phyloP scores from a whole-genome alignment of 345 rosid species.

The Psidium friedrichsthalianum region DNA sequence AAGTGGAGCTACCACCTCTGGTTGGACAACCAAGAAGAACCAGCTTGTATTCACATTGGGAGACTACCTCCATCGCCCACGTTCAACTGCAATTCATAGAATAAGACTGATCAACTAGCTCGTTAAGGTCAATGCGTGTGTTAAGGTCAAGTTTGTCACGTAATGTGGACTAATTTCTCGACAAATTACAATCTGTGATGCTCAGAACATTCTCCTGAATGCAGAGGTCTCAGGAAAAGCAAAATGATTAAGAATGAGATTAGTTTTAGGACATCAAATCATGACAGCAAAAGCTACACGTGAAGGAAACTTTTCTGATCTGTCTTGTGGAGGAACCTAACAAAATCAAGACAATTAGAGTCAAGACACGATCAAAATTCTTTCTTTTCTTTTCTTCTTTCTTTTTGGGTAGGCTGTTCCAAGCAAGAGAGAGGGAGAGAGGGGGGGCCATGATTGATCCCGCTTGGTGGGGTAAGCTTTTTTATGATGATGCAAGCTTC shows the following conservation, averaged over 20 bases:
- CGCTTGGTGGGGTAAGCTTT: constrained; percentile 16
- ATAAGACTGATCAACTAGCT: neutral
- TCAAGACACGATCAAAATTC: neutral
- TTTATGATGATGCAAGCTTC: constrained; percentile 21
- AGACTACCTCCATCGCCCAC: neutral
- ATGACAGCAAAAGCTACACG: neutral
- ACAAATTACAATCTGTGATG: neutral
- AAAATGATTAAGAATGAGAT: neutral
- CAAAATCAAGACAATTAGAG: neutral
- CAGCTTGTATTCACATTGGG: neutral
- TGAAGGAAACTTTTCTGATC: neutral
- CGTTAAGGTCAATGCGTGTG: no score
- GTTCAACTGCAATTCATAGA: neutral
- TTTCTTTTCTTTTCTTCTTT: neutral
- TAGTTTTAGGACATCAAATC: neutral
- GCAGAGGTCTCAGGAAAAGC: neutral
- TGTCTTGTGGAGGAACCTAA: neutral
- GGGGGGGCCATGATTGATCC: constrained; percentile 1
- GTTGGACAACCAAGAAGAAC: neutral
- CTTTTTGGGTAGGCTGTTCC: neutral
- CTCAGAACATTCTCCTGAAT: neutral
- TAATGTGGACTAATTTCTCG: neutral
- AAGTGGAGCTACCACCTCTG: neutral
- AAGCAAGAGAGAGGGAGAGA: constrained; percentile 7
- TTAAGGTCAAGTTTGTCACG: neutral